Percentiles rank a stretch among this genome's conserved stretches.
phyloP scores from a whole-genome alignment of 345 rosid genomes.

The Syzygium aqueum region DNA sequence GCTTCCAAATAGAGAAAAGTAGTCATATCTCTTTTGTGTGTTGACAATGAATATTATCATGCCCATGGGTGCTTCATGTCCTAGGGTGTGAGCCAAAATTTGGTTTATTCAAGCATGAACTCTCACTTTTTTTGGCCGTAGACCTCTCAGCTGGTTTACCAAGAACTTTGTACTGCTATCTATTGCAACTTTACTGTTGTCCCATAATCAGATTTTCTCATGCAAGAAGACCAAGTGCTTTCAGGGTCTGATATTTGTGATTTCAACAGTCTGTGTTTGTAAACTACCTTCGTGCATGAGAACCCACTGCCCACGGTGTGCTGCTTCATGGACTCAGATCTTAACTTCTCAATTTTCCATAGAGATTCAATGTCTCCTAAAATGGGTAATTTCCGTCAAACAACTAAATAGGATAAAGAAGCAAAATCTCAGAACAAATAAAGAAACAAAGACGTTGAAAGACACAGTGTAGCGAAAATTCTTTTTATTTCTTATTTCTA shows the following conservation, averaged over 20 bases:
- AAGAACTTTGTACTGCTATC: not conserved
- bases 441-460: not conserved
- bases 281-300: conserved; percentile 68
- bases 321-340: conserved; percentile 53
- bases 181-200: not conserved
- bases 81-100: not conserved
- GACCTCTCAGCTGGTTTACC: not conserved
- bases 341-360: conserved; percentile 63
- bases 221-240: not conserved
- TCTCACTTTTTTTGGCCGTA: not conserved
- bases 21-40: not conserved
- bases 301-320: conserved; percentile 49
- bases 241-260: not conserved
- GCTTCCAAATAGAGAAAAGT: not conserved
- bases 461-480: not conserved
- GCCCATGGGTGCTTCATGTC: not conserved
- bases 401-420: not conserved
- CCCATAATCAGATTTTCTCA: not conserved
- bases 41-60: not conserved
- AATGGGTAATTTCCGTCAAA: not conserved
- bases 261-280: not conserved
- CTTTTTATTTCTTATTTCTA: not conserved
- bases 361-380: conserved; percentile 58
- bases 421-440: not conserved
- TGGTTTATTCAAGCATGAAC: not conserved